Evolutionary conservation across 139 green algal species (phyloP).

Genomic region (Monoraphidium neglectum): DNA sequence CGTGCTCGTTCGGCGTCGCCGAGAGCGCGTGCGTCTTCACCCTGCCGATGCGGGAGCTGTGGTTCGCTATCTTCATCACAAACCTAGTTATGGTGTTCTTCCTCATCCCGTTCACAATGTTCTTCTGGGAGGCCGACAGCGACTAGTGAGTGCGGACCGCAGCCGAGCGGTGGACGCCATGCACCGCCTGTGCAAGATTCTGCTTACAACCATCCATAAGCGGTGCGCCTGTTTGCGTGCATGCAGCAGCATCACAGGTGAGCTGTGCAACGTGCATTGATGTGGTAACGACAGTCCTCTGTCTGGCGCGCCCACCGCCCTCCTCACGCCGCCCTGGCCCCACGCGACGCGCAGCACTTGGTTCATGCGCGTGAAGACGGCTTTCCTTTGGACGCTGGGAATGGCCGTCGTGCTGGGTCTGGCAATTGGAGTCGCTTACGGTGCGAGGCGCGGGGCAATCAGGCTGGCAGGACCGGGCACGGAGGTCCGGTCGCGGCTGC

Average conservation of each 20-base stretch:
- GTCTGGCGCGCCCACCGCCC: too few species aligned
- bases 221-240: too few species aligned
- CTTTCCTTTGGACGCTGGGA: constrained; percentile 60
- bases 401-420: constrained; percentile 55
- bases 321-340: too few species aligned
- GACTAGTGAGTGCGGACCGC: constrained; percentile 65
- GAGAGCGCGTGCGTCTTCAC: constrained; percentile 77
- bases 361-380: constrained; percentile 56
- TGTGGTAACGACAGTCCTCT: too few species aligned
- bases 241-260: too few species aligned
- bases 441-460: too few species aligned
- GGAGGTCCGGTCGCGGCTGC: too few species aligned
- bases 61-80: constrained; percentile 85
- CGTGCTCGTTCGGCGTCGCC: constrained; percentile 72
- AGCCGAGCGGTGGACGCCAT: too few species aligned
- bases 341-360: constrained; percentile 50
- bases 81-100: constrained; percentile 82
- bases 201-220: too few species aligned
- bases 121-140: constrained; percentile 96
- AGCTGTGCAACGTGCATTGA: too few species aligned
- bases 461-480: too few species aligned
- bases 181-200: neutral
- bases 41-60: constrained; percentile 90
- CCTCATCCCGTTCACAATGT: constrained; percentile 93
- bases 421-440: constrained; percentile 77